These are phyloP conservation scores for Nemania sp. DNA, from an alignment of 2,329 filamentous ascomycete species.

Conservation along the genomic window DNA sequence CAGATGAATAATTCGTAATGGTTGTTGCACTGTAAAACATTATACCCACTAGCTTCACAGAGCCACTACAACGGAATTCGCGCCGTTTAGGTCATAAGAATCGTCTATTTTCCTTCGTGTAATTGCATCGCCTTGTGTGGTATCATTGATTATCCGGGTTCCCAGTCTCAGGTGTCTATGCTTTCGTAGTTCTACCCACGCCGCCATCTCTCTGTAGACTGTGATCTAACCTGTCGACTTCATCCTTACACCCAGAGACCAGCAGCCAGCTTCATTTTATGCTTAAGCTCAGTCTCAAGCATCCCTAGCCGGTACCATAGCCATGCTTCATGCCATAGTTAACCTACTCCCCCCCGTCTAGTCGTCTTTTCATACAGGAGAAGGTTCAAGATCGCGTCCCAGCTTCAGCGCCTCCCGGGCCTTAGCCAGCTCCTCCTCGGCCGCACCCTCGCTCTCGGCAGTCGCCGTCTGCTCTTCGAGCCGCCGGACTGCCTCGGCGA, in stretches of 20 bases:
- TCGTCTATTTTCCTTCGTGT: conserved; percentile 6
- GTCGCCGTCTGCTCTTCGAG: conserved; percentile 77
- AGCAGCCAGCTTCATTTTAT: too few relatives aligned
- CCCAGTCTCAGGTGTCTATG: neutral
- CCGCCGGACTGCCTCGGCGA: conserved; percentile 70
- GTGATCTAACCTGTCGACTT: neutral
- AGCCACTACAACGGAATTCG: neutral
- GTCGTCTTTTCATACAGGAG: conserved; percentile 25
- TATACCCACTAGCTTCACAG: conserved; percentile 33
- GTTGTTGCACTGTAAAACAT: conserved; percentile 24
- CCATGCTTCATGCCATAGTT: neutral
- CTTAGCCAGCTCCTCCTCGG: conserved; percentile 55
- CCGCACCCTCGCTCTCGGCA: conserved; percentile 51
- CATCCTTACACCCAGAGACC: neutral
- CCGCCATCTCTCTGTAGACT: neutral
- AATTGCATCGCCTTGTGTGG: conserved; percentile 9
- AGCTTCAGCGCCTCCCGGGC: conserved; percentile 58
- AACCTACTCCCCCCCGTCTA: too few relatives aligned
- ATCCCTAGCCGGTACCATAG: neutral
- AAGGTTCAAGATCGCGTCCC: conserved; percentile 48
- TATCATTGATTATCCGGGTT: conserved; percentile 19
- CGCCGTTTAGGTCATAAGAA: neutral
- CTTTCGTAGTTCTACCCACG: too few relatives aligned
- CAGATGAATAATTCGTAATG: too few relatives aligned
- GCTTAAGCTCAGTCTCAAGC: neutral